phyloP scores from a whole-genome alignment of 202 grass and related monocot genomes.

The Brachypodium distachyon region DNA sequence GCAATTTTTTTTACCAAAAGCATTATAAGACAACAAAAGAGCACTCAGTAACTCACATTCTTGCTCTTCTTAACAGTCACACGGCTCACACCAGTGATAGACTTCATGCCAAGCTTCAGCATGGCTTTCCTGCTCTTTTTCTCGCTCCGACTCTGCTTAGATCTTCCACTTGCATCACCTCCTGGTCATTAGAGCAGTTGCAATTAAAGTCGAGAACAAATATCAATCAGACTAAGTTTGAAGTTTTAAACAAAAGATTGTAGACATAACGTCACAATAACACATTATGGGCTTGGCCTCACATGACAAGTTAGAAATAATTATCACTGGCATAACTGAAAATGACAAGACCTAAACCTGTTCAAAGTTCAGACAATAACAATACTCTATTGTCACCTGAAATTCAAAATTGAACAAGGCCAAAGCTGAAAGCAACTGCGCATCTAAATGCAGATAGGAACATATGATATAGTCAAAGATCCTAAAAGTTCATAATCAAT shows the following conservation, averaged over 20 bases:
- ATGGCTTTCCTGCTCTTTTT: conserved; percentile 84
- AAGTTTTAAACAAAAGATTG: neutral
- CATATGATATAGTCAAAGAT: neutral
- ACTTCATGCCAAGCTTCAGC: conserved; percentile 74
- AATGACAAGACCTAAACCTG: neutral
- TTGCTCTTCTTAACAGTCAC: conserved; percentile 79
- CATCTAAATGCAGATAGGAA: neutral
- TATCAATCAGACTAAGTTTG: neutral
- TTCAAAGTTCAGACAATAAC: neutral
- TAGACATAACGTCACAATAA: no score
- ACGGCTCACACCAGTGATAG: conserved; percentile 59
- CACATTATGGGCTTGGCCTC: neutral
- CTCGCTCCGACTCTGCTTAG: conserved; percentile 73
- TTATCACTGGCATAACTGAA: neutral
- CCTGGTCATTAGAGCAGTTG: conserved; percentile 3
- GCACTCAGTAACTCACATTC: conserved; percentile 30
- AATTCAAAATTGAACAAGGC: neutral
- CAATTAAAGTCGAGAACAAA: neutral
- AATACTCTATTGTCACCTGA: neutral
- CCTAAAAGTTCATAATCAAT: neutral
- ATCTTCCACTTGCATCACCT: conserved; percentile 50
- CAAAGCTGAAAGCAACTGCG: neutral
- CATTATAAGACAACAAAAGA: neutral
- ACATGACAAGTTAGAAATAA: neutral
- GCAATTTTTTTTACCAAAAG: no score